Base-by-base conservation (phyloP, 768 basidiomycete genomes). In the Hirschioporus abietinus region DNA sequence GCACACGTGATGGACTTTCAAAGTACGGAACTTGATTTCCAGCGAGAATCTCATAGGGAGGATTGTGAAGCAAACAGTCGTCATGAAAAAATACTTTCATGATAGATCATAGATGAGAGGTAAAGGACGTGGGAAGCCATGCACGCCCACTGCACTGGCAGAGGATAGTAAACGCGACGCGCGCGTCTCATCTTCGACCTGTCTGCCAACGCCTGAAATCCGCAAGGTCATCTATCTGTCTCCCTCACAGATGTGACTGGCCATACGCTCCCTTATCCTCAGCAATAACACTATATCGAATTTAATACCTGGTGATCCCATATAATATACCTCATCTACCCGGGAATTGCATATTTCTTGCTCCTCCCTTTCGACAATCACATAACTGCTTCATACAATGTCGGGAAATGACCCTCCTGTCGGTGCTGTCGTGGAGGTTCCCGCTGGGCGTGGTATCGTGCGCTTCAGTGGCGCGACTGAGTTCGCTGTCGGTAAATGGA, bases 401-500 rank as follows among this genome's bases (percentile, higher is more conserved):
- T 74, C 78, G 63, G 66, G 70, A 60, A 63, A 67, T 59, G 85
- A 86, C 30, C 80, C 81, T 35, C 76, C 84, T 4, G 74, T 93
- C 62, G 91, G 91, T 35, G 84, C 93, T 3, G 84, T 91, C 65
- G 96, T 97, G 18, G 85, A 89, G 65, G 87, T 95, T 60, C 78
- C 89, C 0, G 88, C 89, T 52, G 95, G 96, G 20, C 83, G 87
- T 42, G 97, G 97, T 1, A 81, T 89, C 60, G 90, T 98, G 60
- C 84, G 95, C 25, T 99, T 95, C 82, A 85, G 83, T 63, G 97
- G 96, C 0, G 69, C 86, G 35, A 96, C 96, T 0, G 82, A 84
- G 1, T 98, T 98, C 75, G 85, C 92, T 24, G 77, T 87, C 1
- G 97, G 97, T 0, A 94, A 91, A 82, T 99, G 96, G 96, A 84